Conservation (phyloP, 805 yeast species). For the Metschnikowia corniflorae region DNA sequence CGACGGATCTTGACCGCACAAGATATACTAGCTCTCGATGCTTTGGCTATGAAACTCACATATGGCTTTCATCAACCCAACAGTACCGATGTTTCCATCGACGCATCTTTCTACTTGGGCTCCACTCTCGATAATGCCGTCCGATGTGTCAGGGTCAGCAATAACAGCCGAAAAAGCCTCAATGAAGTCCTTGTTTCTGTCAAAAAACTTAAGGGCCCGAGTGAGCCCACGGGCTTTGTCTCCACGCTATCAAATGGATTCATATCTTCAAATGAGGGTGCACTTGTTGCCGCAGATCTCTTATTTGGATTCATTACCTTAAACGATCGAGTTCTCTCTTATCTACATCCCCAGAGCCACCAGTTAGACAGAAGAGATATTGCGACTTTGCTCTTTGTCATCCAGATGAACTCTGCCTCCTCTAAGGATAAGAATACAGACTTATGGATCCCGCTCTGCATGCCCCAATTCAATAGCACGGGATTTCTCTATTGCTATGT, state of each 20-base stretch:
- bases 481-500: constrained; percentile 87
- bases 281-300: constrained; percentile 40
- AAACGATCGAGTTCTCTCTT: constrained; percentile 58
- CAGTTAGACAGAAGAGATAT: constrained; percentile 78
- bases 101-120: constrained; percentile 27
- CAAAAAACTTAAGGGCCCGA: constrained; percentile 19
- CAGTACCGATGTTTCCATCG: constrained; percentile 3
- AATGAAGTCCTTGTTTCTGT: constrained; percentile 47
- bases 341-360: constrained; percentile 74
- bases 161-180: constrained; percentile 54
- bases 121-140: constrained; percentile 28
- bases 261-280: constrained; percentile 10
- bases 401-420: constrained; percentile 42
- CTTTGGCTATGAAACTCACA: constrained; percentile 42
- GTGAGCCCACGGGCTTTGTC: constrained; percentile 3
- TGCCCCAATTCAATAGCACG: constrained; percentile 82
- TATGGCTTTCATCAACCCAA: constrained; percentile 28
- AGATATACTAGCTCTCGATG: constrained; percentile 68
- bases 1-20: constrained; percentile 71
- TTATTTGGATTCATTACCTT: constrained; percentile 74
- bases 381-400: constrained; percentile 66
- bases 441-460: constrained; percentile 90
- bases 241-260: constrained; percentile 4
- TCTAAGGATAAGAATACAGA: constrained; percentile 50
- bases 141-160: constrained; percentile 46